A percentile compares a stretch with the other conserved stretches of the same genome.
Evolutionary conservation across 2,329 filamentous ascomycete species (phyloP).

Genomic region (Elsinoe ampelina): DNA sequence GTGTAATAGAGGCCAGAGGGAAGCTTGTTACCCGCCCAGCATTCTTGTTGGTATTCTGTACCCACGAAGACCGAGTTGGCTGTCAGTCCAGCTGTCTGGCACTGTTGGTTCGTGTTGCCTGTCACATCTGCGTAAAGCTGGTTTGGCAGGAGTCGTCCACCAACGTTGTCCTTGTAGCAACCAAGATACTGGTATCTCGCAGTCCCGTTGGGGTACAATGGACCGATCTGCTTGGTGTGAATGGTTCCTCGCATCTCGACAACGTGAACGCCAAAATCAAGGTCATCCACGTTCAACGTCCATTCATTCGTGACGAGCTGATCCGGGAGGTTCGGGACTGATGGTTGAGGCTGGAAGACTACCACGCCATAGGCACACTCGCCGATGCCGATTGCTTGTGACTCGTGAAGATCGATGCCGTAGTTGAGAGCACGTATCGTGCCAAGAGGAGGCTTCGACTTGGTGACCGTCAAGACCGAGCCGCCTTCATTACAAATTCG

Average conservation of each 20-base stretch:
- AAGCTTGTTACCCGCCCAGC: slow-evolving; percentile 11
- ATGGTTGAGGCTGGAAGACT: slow-evolving; percentile 20
- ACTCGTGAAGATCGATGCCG: slow-evolving; percentile 24
- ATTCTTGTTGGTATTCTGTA: slow-evolving; percentile 11
- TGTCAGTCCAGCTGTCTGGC: slow-evolving; percentile 24
- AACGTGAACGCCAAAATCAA: slow-evolving; percentile 32
- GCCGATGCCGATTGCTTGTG: slow-evolving; percentile 21
- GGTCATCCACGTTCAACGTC: slow-evolving; percentile 36
- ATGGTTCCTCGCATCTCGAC: slow-evolving; percentile 29
- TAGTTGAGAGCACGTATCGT: slow-evolving; percentile 15
- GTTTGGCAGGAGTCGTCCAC: slow-evolving; percentile 25
- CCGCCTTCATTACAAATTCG: slow-evolving; percentile 32
- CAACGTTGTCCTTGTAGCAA: slow-evolving; percentile 26
- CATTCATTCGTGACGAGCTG: slow-evolving; percentile 23
- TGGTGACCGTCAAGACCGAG: slow-evolving; percentile 30
- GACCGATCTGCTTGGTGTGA: slow-evolving; percentile 29
- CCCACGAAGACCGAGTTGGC: slow-evolving; percentile 21
- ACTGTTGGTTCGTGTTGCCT: slow-evolving; percentile 24
- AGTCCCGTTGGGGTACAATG: slow-evolving; percentile 24
- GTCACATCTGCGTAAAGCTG: slow-evolving; percentile 19
- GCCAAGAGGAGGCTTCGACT: slow-evolving; percentile 30
- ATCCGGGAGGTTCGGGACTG: slow-evolving; percentile 22
- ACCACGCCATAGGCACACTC: slow-evolving; percentile 24
- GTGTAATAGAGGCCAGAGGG: slow-evolving; percentile 20
- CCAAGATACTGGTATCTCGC: slow-evolving; percentile 25